Conservation (phyloP, 2,329 filamentous ascomycete genomes). For the Arthrinium puccinioides region DNA sequence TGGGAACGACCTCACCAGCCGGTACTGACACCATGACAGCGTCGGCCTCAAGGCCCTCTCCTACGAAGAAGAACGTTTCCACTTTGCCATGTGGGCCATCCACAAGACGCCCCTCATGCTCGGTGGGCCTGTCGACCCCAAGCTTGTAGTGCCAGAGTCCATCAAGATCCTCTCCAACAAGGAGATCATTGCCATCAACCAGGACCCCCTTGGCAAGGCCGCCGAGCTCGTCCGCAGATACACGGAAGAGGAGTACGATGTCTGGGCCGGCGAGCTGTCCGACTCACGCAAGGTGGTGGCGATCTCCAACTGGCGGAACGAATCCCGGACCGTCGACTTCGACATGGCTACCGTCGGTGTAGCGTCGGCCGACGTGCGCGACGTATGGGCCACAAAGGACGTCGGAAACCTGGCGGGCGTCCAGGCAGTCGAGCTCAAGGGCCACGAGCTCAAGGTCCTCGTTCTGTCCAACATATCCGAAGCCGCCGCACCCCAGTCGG, state of each 20-base stretch:
- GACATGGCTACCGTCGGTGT: conserved; percentile 32
- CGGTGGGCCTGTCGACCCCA: conserved; percentile 33
- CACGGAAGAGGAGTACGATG: conserved; percentile 40
- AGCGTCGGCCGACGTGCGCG: conserved; percentile 29
- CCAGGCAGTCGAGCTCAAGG: conserved; percentile 24
- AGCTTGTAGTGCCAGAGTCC: conserved; percentile 28
- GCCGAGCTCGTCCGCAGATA: conserved; percentile 41
- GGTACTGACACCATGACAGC: conserved; percentile 15
- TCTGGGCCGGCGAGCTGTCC: conserved; percentile 42
- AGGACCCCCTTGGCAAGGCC: conserved; percentile 44
- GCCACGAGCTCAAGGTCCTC: conserved; percentile 31
- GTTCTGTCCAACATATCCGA: conserved; percentile 27
- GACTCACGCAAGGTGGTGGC: conserved; percentile 34
- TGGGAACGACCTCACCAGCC: background rate
- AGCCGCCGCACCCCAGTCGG: conserved; percentile 11
- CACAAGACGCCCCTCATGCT: conserved; percentile 43
- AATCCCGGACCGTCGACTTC: conserved; percentile 31
- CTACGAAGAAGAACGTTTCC: conserved; percentile 39
- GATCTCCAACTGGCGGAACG: conserved; percentile 42
- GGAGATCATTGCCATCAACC: conserved; percentile 50
- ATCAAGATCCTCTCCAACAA: conserved; percentile 38
- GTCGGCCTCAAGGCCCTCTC: conserved; percentile 39
- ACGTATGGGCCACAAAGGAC: conserved; percentile 32
- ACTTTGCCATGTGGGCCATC: conserved; percentile 46
- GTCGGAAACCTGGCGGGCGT: conserved; percentile 23